phyloP scores from a whole-genome alignment of 2,329 filamentous ascomycete genomes.

The Fusarium robinianum region DNA sequence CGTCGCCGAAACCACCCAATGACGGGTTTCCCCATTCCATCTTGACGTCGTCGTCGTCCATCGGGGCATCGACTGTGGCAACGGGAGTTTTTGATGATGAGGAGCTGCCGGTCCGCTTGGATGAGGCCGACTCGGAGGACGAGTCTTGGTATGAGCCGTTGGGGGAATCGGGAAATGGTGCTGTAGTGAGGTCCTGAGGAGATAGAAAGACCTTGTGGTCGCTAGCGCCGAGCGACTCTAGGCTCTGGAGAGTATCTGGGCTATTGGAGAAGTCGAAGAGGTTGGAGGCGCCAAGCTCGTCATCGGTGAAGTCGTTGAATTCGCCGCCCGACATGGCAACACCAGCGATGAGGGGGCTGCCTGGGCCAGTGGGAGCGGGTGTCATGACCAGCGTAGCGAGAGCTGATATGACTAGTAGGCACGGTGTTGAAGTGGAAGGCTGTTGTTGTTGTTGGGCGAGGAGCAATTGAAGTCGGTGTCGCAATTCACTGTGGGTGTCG shows the following conservation, averaged over 20 bases:
- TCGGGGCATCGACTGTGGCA: conserved; percentile 48
- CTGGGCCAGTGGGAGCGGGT: conserved; percentile 39
- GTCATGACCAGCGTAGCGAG: conserved; percentile 42
- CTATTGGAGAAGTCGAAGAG: conserved; percentile 45
- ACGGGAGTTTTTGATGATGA: conserved; percentile 51
- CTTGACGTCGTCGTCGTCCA: conserved; percentile 49
- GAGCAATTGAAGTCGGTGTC: conserved; percentile 32
- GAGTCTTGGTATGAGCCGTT: conserved; percentile 53
- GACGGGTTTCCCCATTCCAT: conserved; percentile 49
- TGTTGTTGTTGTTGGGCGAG: conserved; percentile 14
- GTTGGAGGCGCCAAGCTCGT: conserved; percentile 41
- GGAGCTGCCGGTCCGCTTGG: conserved; percentile 53
- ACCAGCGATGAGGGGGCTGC: conserved; percentile 48
- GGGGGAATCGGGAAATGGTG: conserved; percentile 49
- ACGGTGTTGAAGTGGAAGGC: conserved; percentile 9
- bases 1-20: conserved; percentile 44
- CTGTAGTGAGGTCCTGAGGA: conserved; percentile 42
- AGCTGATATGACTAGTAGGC: conserved; percentile 27
- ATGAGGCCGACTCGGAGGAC: conserved; percentile 56
- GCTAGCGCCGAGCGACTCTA: conserved; percentile 38
- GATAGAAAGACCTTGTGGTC: conserved; percentile 42
- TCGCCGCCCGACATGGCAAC: conserved; percentile 45
- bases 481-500: conserved; percentile 31
- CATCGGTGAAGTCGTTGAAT: conserved; percentile 46
- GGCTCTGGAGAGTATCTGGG: conserved; percentile 44